phyloP scores from a whole-genome alignment of 257 asterid species.

The Fraxinus excelsior region DNA sequence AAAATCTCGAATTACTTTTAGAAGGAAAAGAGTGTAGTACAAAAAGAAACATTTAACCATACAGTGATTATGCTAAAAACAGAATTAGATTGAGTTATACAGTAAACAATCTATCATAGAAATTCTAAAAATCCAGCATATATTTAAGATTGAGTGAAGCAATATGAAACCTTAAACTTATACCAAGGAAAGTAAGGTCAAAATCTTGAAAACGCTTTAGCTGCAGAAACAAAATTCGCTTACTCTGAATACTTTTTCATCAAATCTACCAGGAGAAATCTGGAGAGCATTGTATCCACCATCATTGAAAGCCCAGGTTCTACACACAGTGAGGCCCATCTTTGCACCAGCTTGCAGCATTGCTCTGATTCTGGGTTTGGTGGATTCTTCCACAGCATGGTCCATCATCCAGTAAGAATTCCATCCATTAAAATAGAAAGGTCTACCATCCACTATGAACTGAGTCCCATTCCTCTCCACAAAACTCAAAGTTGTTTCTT shows the following conservation, averaged over 20 bases:
- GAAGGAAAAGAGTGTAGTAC: background rate
- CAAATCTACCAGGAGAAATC: slow-evolving; percentile 82
- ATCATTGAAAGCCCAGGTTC: slow-evolving; percentile 99
- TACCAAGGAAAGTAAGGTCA: background rate
- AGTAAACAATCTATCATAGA: background rate
- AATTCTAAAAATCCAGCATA: background rate
- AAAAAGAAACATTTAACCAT: background rate
- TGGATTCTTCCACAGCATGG: slow-evolving; percentile 75
- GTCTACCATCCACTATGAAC: slow-evolving; percentile 81
- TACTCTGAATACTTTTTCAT: slow-evolving; percentile 87
- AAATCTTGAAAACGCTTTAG: slow-evolving; percentile 19
- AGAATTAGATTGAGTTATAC: slow-evolving; percentile 1
- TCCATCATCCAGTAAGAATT: slow-evolving; percentile 99
- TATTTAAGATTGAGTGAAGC: background rate
- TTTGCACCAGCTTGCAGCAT: slow-evolving; percentile 82
- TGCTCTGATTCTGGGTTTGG: slow-evolving; percentile 58
- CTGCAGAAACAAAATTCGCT: slow-evolving; percentile 25
- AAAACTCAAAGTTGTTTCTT: slow-evolving; percentile 57
- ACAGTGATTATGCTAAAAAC: background rate
- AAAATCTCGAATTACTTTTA: background rate
- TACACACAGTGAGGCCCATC: slow-evolving; percentile 96
- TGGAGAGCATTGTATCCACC: slow-evolving; percentile 95
- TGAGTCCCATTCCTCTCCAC: slow-evolving; percentile 97
- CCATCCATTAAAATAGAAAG: slow-evolving; percentile 94
- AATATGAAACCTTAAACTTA: background rate